These are phyloP conservation scores for Neckera pumila DNA, from an alignment of 225 moss, liverwort and hornwort species.

Conservation along the genomic window DNA sequence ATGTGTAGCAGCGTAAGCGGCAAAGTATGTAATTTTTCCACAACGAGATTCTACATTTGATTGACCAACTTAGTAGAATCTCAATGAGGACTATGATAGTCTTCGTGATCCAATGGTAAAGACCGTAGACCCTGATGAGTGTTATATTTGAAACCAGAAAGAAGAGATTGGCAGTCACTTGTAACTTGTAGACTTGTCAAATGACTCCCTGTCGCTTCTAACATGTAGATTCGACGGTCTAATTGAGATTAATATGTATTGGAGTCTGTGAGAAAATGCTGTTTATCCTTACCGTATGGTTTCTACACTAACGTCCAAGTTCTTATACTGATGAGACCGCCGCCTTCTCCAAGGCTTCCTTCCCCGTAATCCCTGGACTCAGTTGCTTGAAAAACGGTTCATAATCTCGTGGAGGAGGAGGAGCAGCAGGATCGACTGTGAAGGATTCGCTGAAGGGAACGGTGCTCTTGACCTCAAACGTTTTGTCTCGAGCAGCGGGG, in stretches of 20 bases:
- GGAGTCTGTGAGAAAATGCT: not conserved
- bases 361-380: constrained; percentile 62
- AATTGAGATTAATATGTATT: not conserved
- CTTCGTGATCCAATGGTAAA: not conserved
- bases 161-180: not conserved
- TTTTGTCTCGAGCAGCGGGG: constrained; percentile 47
- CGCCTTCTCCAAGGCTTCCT: constrained; percentile 28
- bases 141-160: not conserved
- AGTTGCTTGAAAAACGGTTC: constrained; percentile 38
- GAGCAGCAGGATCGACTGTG: constrained; percentile 45
- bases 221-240: not conserved
- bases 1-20: not conserved
- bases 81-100: not conserved
- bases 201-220: not conserved
- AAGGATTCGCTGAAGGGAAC: constrained; percentile 85
- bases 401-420: constrained; percentile 51
- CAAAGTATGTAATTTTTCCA: not conserved
- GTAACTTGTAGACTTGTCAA: not conserved
- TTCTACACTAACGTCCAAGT: not conserved
- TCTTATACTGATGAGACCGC: not conserved
- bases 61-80: no score
- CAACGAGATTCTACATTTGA: not conserved
- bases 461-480: constrained; percentile 98
- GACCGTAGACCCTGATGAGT: not conserved
- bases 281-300: not conserved